phyloP scores from a whole-genome alignment of 148 eudicot species.

The Rhododendron mucronatum region DNA sequence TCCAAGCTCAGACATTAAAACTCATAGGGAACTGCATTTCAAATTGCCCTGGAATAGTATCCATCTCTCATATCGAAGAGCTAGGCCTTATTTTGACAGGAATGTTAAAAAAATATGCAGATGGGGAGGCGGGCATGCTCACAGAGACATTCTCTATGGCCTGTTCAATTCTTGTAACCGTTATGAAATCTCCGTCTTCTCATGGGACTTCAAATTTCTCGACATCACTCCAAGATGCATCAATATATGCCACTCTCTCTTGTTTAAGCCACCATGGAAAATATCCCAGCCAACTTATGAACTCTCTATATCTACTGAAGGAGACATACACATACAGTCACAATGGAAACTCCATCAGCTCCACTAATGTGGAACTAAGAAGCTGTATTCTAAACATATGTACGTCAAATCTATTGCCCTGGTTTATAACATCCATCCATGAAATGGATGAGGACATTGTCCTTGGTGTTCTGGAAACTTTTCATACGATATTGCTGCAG shows the following conservation, averaged over 20 bases:
- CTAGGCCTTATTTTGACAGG: conserved; percentile 49
- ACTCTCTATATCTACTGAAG: conserved; percentile 70
- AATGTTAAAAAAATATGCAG: conserved; percentile 61
- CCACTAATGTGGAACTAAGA: conserved; percentile 31
- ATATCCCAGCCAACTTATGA: conserved; percentile 50
- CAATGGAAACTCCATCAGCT: conserved; percentile 26
- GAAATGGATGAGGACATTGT: conserved; percentile 73
- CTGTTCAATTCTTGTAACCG: conserved; percentile 67
- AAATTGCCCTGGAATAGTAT: conserved; percentile 68
- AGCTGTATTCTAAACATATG: conserved; percentile 50
- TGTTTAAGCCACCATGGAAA: conserved; percentile 42
- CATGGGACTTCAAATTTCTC: conserved; percentile 42
- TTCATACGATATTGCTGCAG: conserved; percentile 55
- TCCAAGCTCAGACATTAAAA: conserved; percentile 69
- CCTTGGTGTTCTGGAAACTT: conserved; percentile 69
- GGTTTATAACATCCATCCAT: conserved; percentile 53
- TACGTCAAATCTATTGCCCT: conserved; percentile 65
- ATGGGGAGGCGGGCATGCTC: conserved; percentile 71
- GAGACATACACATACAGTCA: conserved; percentile 61
- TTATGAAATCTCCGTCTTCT: conserved; percentile 68
- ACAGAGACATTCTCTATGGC: conserved; percentile 66
- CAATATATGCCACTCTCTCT: conserved; percentile 48
- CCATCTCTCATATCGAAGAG: conserved; percentile 57
- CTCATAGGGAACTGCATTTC: conserved; percentile 58
- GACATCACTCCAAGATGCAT: conserved; percentile 48